phyloP scores from a whole-genome alignment of 2,329 filamentous ascomycete genomes.

The Cercospora sojina region DNA sequence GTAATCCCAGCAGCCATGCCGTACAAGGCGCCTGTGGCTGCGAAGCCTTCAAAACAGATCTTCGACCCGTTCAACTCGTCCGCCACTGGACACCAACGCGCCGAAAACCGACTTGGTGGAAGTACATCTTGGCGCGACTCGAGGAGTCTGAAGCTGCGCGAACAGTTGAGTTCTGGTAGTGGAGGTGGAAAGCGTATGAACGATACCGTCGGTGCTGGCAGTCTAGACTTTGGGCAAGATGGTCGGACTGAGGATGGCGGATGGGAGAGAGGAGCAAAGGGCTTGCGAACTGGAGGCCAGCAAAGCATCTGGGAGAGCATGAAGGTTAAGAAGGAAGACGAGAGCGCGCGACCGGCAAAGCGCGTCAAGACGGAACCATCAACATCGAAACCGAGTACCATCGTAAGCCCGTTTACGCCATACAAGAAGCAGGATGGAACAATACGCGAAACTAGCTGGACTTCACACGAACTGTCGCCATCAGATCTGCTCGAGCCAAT shows the following conservation, averaged over 20 bases:
- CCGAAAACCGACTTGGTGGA: slow-evolving; percentile 64
- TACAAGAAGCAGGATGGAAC: slow-evolving; percentile 33
- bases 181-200: slow-evolving; percentile 58
- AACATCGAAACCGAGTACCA: slow-evolving; percentile 25
- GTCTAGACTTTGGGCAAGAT: slow-evolving; percentile 55
- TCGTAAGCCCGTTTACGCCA: slow-evolving; percentile 37
- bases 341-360: slow-evolving; percentile 24
- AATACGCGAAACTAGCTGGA: slow-evolving; percentile 37
- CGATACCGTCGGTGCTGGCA: slow-evolving; percentile 66
- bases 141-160: slow-evolving; percentile 65
- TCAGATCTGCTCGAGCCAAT: slow-evolving; percentile 35
- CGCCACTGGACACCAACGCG: slow-evolving; percentile 77
- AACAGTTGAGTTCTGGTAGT: slow-evolving; percentile 64
- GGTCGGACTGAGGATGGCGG: slow-evolving; percentile 54
- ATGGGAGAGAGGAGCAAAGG: slow-evolving; percentile 50
- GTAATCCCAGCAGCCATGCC: slow-evolving; percentile 19
- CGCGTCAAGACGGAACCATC: slow-evolving; percentile 22
- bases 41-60: slow-evolving; percentile 31
- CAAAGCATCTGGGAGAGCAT: slow-evolving; percentile 42
- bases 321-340: slow-evolving; percentile 25
- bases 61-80: slow-evolving; percentile 82
- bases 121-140: slow-evolving; percentile 70
- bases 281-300: slow-evolving; percentile 50
- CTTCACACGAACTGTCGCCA: slow-evolving; percentile 34
- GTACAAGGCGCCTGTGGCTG: slow-evolving; percentile 28